Base-by-base conservation (phyloP, 495 filamentous ascomycete genomes). In the Aspergillus saccharolyticus region DNA sequence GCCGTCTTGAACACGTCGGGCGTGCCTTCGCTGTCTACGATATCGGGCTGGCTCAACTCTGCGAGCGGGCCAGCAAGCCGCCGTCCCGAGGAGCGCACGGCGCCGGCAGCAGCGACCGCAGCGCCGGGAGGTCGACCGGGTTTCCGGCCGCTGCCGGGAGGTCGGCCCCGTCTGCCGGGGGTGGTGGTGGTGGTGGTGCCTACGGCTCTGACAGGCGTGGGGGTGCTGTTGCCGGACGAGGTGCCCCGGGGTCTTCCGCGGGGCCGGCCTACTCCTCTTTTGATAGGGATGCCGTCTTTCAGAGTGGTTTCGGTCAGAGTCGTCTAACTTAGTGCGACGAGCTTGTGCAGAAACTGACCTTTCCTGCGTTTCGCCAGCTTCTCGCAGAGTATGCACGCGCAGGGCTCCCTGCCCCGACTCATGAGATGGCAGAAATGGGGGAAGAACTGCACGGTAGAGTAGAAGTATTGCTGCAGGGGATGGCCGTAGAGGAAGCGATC, bases 351-450 rank as follows among this genome's bases (percentile, higher is more conserved):
- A 9, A 28, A 50, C 47, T 33, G 21, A 64, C 58, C 60, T 60
- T 54, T 57, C 21, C 47, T 18, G 42, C 48, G 43, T 39, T 63
- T 62, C 54, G 52, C 47, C 49, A 62, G 24, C 47, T 62, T 66
- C 20, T n/a, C 58, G 43, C 77, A 78, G 60, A 77, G 57, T 39
- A 65, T 43, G 66, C 75, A 78, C 48, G 67, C 21, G 47, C 78
- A 80, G 7, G 58, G 59, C 1, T 62, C 67, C 5, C 53, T 45
- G 25, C 64, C 63, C 53, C 79, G 69, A 7, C 73, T 77, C 78
- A 85, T 83, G 21, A 86, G 62, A 68, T 75, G 74, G 47, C 67
- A 69, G 65, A 86, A 86, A 58, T 87, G 84, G 0, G 77, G 76
- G 25, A 77, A 83, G 66, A 86, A 86, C 6, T 74, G 64, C 6